phyloP scores from a whole-genome alignment of 352 stramenopile genomes.

The Globisporangium mamillatum region DNA sequence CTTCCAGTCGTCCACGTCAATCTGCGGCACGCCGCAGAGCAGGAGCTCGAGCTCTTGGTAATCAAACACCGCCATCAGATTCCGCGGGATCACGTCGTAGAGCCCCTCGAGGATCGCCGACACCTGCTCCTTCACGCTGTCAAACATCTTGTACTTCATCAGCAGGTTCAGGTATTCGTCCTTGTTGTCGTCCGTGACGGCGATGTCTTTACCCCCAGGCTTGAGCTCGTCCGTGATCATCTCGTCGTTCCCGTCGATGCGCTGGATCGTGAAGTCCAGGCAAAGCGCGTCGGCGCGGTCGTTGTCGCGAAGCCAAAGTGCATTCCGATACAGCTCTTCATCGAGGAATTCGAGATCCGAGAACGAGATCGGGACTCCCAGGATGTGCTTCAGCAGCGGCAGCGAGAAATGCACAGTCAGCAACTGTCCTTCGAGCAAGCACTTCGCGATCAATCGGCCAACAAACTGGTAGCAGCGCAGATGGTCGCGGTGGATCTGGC shows the following conservation, averaged over 20 bases:
- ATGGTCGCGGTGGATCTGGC: slow-evolving; percentile 64
- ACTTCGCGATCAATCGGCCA: slow-evolving; percentile 74
- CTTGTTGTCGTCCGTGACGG: slow-evolving; percentile 94
- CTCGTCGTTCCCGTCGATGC: slow-evolving; percentile 40
- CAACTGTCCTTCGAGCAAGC: slow-evolving; percentile 69
- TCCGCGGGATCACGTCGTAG: slow-evolving; percentile 88
- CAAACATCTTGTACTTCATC: slow-evolving; percentile 93
- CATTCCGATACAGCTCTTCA: slow-evolving; percentile 69
- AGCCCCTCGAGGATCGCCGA: slow-evolving; percentile 89
- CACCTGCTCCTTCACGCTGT: slow-evolving; percentile 89
- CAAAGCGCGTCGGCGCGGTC: slow-evolving; percentile 57
- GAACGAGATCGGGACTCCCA: slow-evolving; percentile 79
- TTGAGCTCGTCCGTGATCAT: slow-evolving; percentile 88
- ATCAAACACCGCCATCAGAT: slow-evolving; percentile 89
- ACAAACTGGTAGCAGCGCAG: slow-evolving; percentile 76
- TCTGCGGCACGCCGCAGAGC: slow-evolving; percentile 87
- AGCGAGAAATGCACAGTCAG: slow-evolving; percentile 77
- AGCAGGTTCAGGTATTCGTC: slow-evolving; percentile 95
- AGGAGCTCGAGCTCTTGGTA: slow-evolving; percentile 96
- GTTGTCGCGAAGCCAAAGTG: slow-evolving; percentile 66
- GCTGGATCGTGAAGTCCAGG: slow-evolving; percentile 75
- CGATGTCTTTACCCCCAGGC: slow-evolving; percentile 85
- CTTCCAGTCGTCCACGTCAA: slow-evolving; percentile 91
- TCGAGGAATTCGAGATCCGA: slow-evolving; percentile 80
- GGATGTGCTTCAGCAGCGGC: slow-evolving; percentile 78